A percentile compares a stretch with the other conserved stretches of the same genome.
phyloP scores from a whole-genome alignment of 305 asterid genomes.

The Solanum hybrid region DNA sequence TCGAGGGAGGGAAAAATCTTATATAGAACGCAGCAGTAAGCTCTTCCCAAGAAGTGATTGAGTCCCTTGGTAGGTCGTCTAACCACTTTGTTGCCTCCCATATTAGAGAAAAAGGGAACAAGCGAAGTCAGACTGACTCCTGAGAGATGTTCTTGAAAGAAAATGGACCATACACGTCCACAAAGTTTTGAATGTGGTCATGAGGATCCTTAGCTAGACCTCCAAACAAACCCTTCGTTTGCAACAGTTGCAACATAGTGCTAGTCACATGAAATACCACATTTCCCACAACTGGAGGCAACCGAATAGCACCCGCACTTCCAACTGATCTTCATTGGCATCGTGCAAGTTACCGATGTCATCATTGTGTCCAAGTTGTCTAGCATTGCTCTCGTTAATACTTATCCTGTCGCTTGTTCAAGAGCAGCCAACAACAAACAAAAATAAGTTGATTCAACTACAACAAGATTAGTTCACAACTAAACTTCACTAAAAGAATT shows the following conservation, averaged over 20 bases:
- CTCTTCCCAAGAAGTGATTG: not conserved
- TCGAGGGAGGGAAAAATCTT: not conserved
- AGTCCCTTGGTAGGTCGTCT: not conserved
- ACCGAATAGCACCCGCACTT: not conserved
- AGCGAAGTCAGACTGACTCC: not conserved
- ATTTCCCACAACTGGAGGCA: not conserved
- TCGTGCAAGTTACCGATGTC: not conserved
- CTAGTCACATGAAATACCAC: not conserved
- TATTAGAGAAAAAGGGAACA: not conserved
- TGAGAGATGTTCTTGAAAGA: not conserved
- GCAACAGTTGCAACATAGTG: not conserved
- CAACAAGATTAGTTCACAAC: not conserved
- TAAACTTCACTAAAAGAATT: not conserved
- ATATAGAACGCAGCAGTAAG: not conserved
- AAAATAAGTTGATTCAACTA: not conserved
- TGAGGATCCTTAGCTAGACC: not conserved
- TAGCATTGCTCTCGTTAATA: not conserved
- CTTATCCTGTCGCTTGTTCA: not conserved
- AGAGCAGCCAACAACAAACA: not conserved
- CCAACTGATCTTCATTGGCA: not conserved
- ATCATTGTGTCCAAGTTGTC: not conserved
- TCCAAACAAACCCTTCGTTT: not conserved
- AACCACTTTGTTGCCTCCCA: not conserved
- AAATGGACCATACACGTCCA: not conserved
- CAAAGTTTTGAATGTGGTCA: not conserved